Evolutionary conservation across 306 rosid species (phyloP).

Genomic region (Trifolium fragiferum): DNA sequence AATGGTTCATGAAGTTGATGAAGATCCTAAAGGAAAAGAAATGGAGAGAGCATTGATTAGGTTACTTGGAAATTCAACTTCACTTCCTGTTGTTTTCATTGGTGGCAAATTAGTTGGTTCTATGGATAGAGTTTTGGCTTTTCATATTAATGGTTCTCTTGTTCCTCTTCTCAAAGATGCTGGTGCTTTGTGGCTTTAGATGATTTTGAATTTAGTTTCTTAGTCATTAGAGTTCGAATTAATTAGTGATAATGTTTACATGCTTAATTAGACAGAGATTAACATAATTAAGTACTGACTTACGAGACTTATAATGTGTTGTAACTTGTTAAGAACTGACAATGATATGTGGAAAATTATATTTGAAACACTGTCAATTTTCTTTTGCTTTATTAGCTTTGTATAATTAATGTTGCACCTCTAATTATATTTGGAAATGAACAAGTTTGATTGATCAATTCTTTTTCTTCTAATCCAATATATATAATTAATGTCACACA

Average conservation of each 20-base stretch:
- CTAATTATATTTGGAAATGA: too few species aligned
- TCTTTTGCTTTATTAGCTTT: background rate
- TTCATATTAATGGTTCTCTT: conserved; percentile 82
- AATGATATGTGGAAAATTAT: background rate
- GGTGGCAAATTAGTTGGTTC: conserved; percentile 86
- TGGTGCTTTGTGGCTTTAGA: conserved; percentile 86
- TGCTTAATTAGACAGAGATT: background rate
- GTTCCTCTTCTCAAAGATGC: conserved; percentile 94
- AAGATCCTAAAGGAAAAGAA: conserved; percentile 47
- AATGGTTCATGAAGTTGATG: conserved; percentile 75
- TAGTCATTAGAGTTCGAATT: background rate
- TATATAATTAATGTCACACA: too few species aligned
- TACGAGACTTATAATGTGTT: background rate
- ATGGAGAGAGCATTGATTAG: conserved; percentile 52
- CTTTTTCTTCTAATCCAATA: too few species aligned
- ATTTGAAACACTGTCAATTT: background rate
- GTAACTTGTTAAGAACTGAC: background rate
- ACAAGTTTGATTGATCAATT: too few species aligned
- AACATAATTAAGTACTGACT: background rate
- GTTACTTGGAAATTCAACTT: conserved; percentile 54
- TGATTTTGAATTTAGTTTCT: background rate
- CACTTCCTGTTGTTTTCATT: conserved; percentile 75
- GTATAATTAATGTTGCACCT: too few species aligned
- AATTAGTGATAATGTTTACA: background rate
- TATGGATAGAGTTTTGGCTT: conserved; percentile 88